phyloP scores from a whole-genome alignment of 805 yeast species.

The Diddensiella transvaalensis region DNA sequence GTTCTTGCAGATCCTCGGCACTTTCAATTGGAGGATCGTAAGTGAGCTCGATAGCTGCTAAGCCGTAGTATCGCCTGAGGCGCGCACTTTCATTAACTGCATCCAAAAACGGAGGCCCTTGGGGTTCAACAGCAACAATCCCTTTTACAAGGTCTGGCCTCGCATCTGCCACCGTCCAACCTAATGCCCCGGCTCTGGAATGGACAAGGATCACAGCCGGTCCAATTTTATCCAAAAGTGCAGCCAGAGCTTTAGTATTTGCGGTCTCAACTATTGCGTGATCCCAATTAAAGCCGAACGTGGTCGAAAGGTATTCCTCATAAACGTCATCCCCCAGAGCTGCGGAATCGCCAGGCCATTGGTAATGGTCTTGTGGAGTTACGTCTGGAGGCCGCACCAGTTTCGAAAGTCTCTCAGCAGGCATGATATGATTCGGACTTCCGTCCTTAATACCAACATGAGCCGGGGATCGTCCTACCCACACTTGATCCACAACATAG shows the following conservation, averaged over 20 bases:
- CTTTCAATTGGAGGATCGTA: not conserved
- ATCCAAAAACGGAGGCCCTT: not conserved
- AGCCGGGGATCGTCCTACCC: not conserved
- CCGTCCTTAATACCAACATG: not conserved
- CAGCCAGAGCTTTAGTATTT: not conserved
- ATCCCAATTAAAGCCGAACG: not conserved
- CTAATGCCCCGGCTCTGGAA: not conserved
- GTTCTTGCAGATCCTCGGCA: not conserved
- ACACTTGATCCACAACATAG: not conserved
- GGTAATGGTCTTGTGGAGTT: not conserved
- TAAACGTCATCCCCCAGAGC: not conserved
- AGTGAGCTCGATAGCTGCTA: not conserved
- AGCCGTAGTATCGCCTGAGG: not conserved
- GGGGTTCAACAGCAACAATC: not conserved
- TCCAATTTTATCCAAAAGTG: not conserved
- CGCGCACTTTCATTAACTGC: not conserved
- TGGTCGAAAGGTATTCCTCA: not conserved
- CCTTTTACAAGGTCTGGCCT: not conserved
- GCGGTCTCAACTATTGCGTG: not conserved
- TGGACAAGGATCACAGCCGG: not conserved
- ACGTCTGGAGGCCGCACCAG: not conserved
- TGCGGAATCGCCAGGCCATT: not conserved
- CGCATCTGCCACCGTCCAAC: not conserved
- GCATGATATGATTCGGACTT: not conserved
- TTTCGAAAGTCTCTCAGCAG: not conserved